phyloP scores from a whole-genome alignment of 2,329 filamentous ascomycete genomes.

The Periconia digitata region DNA sequence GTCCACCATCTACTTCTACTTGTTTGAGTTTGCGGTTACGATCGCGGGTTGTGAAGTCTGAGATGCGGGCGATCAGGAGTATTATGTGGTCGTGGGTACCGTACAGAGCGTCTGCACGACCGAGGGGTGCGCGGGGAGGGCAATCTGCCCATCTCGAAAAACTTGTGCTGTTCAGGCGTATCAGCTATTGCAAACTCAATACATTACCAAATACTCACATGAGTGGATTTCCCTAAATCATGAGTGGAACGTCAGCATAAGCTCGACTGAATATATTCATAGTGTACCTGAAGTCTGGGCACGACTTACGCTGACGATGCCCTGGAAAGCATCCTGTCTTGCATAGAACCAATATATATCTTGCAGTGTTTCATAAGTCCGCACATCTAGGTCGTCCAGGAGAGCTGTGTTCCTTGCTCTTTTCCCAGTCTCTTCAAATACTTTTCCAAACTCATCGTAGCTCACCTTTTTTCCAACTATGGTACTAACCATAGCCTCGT shows the following conservation, averaged over 20 bases:
- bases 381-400: conserved; percentile 60
- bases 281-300: too few relatives aligned
- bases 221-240: conserved; percentile 74
- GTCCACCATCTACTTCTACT: conserved; percentile 60
- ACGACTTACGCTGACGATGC: conserved; percentile 84
- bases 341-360: conserved; percentile 96
- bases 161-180: conserved; percentile 63
- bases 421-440: conserved; percentile 43
- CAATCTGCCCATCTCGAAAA: conserved; percentile 83
- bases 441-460: conserved; percentile 60
- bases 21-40: conserved; percentile 74
- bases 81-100: conserved; percentile 88
- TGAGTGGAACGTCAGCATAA: too few relatives aligned
- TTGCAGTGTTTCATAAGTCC: conserved; percentile 76
- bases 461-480: conserved; percentile 60
- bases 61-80: conserved; percentile 76
- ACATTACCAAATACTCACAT: conserved; percentile 64
- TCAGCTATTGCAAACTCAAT: conserved; percentile 1
- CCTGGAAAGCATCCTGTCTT: conserved; percentile 92
- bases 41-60: conserved; percentile 77
- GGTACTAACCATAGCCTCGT: conserved; percentile 58
- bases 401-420: conserved; percentile 35
- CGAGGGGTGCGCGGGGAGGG: conserved; percentile 79
- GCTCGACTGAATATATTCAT: too few relatives aligned
- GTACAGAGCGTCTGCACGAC: conserved; percentile 75